Evolutionary conservation across 495 filamentous ascomycete species (phyloP).

Genomic region (Penicillium robsamsonii): DNA sequence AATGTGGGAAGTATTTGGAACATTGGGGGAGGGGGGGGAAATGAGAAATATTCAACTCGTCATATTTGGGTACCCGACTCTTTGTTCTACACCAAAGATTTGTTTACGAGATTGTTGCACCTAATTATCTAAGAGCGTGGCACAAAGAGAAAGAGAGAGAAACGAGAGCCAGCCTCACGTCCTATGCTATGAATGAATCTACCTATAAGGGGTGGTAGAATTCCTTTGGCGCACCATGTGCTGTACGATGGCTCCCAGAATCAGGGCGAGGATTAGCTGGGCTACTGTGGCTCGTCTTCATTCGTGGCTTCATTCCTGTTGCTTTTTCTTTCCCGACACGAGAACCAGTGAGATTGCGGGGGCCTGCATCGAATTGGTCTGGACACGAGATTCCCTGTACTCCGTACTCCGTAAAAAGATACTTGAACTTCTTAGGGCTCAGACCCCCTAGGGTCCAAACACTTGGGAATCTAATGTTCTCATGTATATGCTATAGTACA

Average conservation of each 20-base stretch:
- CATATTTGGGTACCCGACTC: conserved; percentile 10
- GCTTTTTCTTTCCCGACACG: neutral
- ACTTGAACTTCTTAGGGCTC: conserved; percentile 4
- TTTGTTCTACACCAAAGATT: conserved; percentile 1
- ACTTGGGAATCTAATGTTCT: neutral
- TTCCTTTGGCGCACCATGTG: neutral
- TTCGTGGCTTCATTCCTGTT: conserved; percentile 8
- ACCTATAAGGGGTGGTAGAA: conserved; percentile 1
- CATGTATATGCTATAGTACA: too few relatives aligned
- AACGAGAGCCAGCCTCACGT: neutral
- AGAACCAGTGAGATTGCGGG: conserved; percentile 9
- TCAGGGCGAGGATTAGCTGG: conserved; percentile 1
- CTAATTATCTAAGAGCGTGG: neutral
- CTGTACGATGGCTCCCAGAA: conserved; percentile 7
- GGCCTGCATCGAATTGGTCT: conserved; percentile 7
- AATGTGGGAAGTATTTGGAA: conserved; percentile 11
- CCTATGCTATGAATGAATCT: neutral
- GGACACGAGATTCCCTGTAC: conserved; percentile 9
- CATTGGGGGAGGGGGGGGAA: neutral
- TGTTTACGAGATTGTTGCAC: neutral
- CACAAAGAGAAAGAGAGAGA: neutral
- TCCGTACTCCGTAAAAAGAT: neutral
- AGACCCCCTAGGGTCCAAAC: conserved; percentile 2
- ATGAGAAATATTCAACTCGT: conserved; percentile 12
- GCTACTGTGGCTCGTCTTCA: conserved; percentile 2